Base-by-base conservation (phyloP, 2,329 filamentous ascomycete genomes). In the Aspergillus quadricinctus region DNA sequence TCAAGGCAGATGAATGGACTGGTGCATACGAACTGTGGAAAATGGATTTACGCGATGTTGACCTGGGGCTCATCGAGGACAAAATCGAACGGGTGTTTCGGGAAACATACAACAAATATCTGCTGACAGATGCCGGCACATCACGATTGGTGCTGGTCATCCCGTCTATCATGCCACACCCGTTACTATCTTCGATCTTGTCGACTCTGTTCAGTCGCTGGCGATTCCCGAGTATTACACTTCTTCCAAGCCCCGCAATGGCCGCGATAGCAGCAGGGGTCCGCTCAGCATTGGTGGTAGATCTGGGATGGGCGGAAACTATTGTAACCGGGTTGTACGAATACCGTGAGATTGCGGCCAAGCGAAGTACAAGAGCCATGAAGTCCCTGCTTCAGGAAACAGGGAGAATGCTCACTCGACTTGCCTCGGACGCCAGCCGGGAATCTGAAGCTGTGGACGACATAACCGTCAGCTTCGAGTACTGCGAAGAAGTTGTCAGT, bases 271-370 rank as follows among this genome's bases (percentile, higher is more conserved):
- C 88, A 7, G 92, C 92, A 5, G 94, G 94, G 0, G 78, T 96
- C 43, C 86, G 94, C 14, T 90, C 90, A n/a, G 91, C 88, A 1
- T 73, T 99, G 45, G 85, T 97, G 0, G 80, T 99, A 40, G 92
- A 99, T 68, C 81, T 99, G 58, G 94, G 93, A 46, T 99, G 94
- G 94, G 82, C 86, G 45, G 94, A 97, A 73, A 96, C 92, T 0
- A 83, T 88, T 0, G 84, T 95, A 23, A 96, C 91, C 0, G 89
- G 87, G 5, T 81, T 97, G 6, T 97, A 92, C 69, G 94, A 99
- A 74, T 96, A 92, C 71, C 87, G 90, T 53, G 92, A 96, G 70
- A 84, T 96, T 1, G 80, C 81, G 17, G 85, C 84, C 53, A 83
- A 80, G 55, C 82, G 90, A 53, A 93, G 84, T 41, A 80, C 90